phyloP scores from a whole-genome alignment of 306 rosid species.

The Prunus kanzakura region DNA sequence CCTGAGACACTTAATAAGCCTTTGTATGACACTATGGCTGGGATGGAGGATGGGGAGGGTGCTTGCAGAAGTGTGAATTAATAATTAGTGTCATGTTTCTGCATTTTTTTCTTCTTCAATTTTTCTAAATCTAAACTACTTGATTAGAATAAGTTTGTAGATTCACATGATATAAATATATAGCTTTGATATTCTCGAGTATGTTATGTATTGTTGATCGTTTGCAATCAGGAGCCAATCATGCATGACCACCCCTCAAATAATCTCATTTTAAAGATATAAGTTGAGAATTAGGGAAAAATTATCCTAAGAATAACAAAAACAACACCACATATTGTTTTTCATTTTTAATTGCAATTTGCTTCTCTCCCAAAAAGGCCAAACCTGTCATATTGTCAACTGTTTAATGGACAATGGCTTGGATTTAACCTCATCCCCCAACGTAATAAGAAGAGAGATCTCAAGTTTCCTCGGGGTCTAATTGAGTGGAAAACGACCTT shows the following conservation, averaged over 20 bases:
- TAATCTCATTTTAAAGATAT: too few species aligned
- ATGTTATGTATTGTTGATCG: not conserved
- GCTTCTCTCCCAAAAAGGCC: not conserved
- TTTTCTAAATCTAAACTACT: not conserved
- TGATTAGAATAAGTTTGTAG: not conserved
- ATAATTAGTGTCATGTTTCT: too few species aligned
- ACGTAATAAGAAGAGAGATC: too few species aligned
- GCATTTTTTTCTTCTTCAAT: not conserved
- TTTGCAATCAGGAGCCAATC: not conserved
- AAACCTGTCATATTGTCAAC: not conserved
- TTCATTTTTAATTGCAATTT: not conserved
- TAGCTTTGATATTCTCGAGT: not conserved
- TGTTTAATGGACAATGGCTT: too few species aligned
- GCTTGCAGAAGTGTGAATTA: not conserved
- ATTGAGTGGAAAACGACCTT: too few species aligned
- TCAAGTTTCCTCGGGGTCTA: too few species aligned
- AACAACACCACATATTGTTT: not conserved
- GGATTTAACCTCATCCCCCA: too few species aligned
- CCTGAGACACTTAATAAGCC: slow-evolving; percentile 87
- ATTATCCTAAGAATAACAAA: not conserved
- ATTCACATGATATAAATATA: not conserved
- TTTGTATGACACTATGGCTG: slow-evolving; percentile 70
- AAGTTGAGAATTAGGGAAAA: too few species aligned
- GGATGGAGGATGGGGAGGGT: slow-evolving; percentile 49
- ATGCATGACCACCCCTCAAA: not conserved